Percentiles rank a stretch among this genome's conserved stretches.
Evolutionary conservation across 306 rosid species (phyloP).

Genomic region (Malus fusca): DNA sequence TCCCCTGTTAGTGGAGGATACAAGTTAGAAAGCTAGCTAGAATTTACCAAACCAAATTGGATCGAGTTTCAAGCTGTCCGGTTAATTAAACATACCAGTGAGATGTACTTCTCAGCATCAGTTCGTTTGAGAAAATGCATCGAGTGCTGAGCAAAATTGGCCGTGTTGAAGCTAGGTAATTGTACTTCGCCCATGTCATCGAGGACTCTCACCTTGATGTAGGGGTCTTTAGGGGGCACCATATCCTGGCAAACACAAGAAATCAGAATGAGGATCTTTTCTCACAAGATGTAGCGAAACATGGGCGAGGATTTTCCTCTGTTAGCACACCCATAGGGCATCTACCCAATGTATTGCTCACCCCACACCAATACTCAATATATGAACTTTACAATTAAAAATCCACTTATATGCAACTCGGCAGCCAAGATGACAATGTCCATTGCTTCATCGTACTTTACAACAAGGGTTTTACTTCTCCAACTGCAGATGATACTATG

Average conservation of each 20-base stretch:
- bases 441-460: too few relatives aligned
- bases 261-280: background rate
- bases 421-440: too few relatives aligned
- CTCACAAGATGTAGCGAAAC: background rate
- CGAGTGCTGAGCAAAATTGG: constrained; percentile 72
- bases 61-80: background rate
- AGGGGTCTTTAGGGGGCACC: constrained; percentile 98
- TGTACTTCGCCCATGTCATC: constrained; percentile 78
- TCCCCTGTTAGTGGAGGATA: constrained; percentile 46
- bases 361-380: too few relatives aligned
- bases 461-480: too few relatives aligned
- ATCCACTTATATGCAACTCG: too few relatives aligned
- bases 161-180: constrained; percentile 66
- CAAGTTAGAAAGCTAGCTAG: background rate
- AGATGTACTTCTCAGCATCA: constrained; percentile 74
- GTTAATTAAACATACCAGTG: constrained; percentile 41
- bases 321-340: too few relatives aligned
- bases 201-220: constrained; percentile 80
- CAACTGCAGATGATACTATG: too few relatives aligned
- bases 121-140: constrained; percentile 94
- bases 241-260: constrained; percentile 57
- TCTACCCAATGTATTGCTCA: too few relatives aligned
- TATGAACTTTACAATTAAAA: too few relatives aligned
- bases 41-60: background rate
- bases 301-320: too few relatives aligned